Conservation (phyloP, 371 early-diverging fungal genomes). For the Phascolomyces articulosus region DNA sequence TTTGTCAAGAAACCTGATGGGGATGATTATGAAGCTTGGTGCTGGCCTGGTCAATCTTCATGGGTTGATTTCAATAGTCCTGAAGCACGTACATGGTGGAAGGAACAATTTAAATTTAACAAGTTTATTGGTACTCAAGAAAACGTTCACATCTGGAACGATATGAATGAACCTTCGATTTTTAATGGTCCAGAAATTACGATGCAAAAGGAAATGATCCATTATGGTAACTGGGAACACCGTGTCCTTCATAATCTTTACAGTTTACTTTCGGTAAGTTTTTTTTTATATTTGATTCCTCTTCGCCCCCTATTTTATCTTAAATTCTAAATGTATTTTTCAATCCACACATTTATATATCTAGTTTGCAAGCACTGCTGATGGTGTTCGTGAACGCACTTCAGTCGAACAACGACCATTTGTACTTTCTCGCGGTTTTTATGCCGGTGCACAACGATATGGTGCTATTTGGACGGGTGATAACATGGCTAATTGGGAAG, state of each 20-base stretch:
- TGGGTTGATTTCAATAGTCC: slow-evolving; percentile 90
- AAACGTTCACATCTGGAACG: slow-evolving; percentile 87
- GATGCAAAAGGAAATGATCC: slow-evolving; percentile 88
- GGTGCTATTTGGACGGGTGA: slow-evolving; percentile 96
- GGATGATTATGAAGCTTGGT: slow-evolving; percentile 85
- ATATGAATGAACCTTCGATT: slow-evolving; percentile 95
- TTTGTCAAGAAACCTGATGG: slow-evolving; percentile 81
- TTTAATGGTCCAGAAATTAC: slow-evolving; percentile 94
- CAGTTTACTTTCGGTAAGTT: slow-evolving; percentile 67
- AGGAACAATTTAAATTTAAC: slow-evolving; percentile 66
- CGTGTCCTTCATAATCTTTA: slow-evolving; percentile 91
- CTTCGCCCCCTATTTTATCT: too few species aligned
- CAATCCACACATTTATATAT: neutral
- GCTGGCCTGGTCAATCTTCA: slow-evolving; percentile 91
- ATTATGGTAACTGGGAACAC: slow-evolving; percentile 79
- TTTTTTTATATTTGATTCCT: neutral
- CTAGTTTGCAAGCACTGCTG: slow-evolving; percentile 60
- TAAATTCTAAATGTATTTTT: neutral
- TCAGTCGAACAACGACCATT: slow-evolving; percentile 75
- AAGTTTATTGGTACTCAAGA: slow-evolving; percentile 79
- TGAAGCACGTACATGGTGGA: slow-evolving; percentile 84
- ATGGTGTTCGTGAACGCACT: slow-evolving; percentile 56
- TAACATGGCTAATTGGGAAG: slow-evolving; percentile 85
- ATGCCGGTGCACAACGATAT: slow-evolving; percentile 85
- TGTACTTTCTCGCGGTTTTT: slow-evolving; percentile 89